Percentiles rank a stretch among this genome's conserved stretches.
Conservation (phyloP, 2,329 filamentous ascomycete species). For the Cordyceps fumosorosea region DNA sequence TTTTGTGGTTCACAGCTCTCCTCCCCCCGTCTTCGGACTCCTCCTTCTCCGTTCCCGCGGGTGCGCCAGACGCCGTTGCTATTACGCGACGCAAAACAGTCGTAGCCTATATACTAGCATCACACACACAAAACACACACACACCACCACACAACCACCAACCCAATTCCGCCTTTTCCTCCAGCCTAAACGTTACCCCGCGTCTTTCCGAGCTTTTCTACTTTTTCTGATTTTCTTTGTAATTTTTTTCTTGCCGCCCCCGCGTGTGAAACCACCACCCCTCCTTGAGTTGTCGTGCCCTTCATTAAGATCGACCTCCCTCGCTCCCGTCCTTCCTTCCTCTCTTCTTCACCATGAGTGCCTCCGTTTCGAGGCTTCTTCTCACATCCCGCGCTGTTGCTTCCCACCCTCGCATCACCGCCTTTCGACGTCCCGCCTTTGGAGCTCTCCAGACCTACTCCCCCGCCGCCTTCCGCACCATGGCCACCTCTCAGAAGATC, state of each 20-base stretch:
- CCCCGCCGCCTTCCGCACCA: conserved; percentile 64
- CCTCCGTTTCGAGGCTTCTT: conserved; percentile 5
- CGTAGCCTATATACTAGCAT: conserved; percentile 11
- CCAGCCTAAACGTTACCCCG: conserved; percentile 2
- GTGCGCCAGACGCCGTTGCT: conserved; percentile 8
- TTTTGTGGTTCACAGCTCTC: conserved; percentile 3
- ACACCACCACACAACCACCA: background rate
- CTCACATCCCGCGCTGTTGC: conserved; percentile 14
- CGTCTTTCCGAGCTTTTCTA: conserved; percentile 11
- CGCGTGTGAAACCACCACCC: background rate
- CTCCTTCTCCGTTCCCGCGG: background rate
- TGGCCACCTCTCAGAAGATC: conserved; percentile 71
- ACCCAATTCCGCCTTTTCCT: background rate
- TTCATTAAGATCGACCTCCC: background rate
- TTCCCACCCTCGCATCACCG: conserved; percentile 22
- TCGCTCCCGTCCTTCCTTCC: background rate
- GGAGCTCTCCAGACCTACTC: conserved; percentile 37
- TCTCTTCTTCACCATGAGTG: conserved; percentile 4
- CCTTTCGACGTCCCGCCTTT: conserved; percentile 33
- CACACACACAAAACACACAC: background rate
- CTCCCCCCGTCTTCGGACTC: background rate
- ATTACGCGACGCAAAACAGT: conserved; percentile 5
- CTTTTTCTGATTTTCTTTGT: background rate
- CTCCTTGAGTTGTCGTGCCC: background rate
- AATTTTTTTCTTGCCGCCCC: background rate